phyloP scores from a whole-genome alignment of 2,329 filamentous ascomycete species.

The Xylaria sp. region DNA sequence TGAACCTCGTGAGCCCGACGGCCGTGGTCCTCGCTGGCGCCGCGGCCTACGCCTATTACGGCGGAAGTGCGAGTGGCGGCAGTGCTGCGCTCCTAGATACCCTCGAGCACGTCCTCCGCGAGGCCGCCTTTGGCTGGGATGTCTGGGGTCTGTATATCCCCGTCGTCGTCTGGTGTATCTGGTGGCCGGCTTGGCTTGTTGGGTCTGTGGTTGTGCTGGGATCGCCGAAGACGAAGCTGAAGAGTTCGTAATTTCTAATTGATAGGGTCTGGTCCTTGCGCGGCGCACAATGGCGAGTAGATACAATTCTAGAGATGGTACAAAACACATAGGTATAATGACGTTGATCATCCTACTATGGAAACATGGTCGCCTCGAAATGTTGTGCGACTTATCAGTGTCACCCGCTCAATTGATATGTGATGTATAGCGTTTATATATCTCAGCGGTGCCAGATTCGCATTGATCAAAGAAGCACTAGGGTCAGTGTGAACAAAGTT shows the following conservation, averaged over 20 bases:
- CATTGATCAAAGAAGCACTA: background rate
- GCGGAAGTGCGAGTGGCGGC: background rate
- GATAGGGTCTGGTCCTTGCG: too few relatives aligned
- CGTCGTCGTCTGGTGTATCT: slow-evolving; percentile 90
- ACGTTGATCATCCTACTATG: too few relatives aligned
- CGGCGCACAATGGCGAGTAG: too few relatives aligned
- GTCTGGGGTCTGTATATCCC: slow-evolving; percentile 89
- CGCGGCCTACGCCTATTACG: slow-evolving; percentile 48
- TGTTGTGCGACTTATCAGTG: too few relatives aligned
- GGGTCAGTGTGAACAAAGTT: background rate
- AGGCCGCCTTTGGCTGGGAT: slow-evolving; percentile 86
- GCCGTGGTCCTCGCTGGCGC: slow-evolving; percentile 56
- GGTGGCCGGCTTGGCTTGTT: slow-evolving; percentile 91
- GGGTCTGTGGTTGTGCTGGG: slow-evolving; percentile 63
- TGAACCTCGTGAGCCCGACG: slow-evolving; percentile 68
- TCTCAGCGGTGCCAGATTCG: too few relatives aligned
- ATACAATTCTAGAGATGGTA: background rate
- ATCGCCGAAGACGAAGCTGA: slow-evolving; percentile 27
- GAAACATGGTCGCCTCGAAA: too few relatives aligned
- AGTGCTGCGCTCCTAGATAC: slow-evolving; percentile 18
- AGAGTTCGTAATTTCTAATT: slow-evolving; percentile 23
- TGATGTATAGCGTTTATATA: too few relatives aligned
- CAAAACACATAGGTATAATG: too few relatives aligned
- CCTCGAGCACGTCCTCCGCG: slow-evolving; percentile 65
- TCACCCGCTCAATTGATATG: too few relatives aligned